Percentiles rank a stretch among this genome's conserved stretches.
Evolutionary conservation across 2,329 filamentous ascomycete species (phyloP).

Genomic region (Xenoacremonium recifei): DNA sequence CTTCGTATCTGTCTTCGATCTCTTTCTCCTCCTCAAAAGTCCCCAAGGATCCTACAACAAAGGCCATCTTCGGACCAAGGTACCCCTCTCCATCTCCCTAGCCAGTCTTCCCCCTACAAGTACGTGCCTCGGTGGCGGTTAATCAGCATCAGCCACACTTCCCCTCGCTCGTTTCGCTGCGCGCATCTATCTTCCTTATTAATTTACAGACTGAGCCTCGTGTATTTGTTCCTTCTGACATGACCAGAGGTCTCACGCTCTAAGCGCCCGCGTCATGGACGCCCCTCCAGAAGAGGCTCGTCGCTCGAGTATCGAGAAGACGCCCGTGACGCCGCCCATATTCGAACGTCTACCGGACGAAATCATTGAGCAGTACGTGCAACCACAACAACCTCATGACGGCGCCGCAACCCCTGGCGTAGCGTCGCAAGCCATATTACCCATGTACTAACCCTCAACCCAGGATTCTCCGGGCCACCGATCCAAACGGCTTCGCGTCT

Average conservation of each 20-base stretch:
- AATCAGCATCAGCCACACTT: conserved; percentile 1
- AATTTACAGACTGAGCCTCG: background rate
- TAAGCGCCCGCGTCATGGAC: conserved; percentile 32
- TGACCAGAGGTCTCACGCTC: conserved; percentile 17
- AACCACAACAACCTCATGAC: conserved; percentile 7
- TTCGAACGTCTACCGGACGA: conserved; percentile 63
- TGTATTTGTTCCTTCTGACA: conserved; percentile 15
- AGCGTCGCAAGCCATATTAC: too few species aligned
- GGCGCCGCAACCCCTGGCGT: conserved; percentile 2
- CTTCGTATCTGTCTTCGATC: too few species aligned
- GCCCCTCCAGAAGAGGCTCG: conserved; percentile 24
- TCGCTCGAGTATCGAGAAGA: conserved; percentile 35
- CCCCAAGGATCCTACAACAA: too few species aligned
- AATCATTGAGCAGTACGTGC: conserved; percentile 67
- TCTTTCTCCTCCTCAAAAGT: too few species aligned
- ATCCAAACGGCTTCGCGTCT: conserved; percentile 65
- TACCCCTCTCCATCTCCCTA: too few species aligned
- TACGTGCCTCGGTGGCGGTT: background rate
- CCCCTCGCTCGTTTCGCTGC: background rate
- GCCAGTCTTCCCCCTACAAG: too few species aligned
- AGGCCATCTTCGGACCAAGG: too few species aligned
- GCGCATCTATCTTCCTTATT: background rate
- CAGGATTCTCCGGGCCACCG: conserved; percentile 60
- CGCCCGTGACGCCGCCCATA: conserved; percentile 31
- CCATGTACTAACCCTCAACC: conserved; percentile 15